phyloP scores from a whole-genome alignment of 306 rosid genomes.

The Rosa rugosa region DNA sequence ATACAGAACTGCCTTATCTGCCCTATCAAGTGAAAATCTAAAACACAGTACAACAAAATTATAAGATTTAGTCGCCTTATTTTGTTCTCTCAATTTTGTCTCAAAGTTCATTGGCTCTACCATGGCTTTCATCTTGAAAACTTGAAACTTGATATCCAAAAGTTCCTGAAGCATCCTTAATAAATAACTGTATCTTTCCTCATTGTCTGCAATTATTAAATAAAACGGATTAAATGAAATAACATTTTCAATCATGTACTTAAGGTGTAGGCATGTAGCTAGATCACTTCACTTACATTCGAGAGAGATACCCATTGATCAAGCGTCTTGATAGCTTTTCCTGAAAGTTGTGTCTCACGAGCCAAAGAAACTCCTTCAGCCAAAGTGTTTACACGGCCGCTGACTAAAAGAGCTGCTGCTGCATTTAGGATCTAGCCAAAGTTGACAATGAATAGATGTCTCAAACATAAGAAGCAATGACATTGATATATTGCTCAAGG shows the following conservation, averaged over 20 bases:
- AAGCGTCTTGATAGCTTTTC: slow-evolving; percentile 77
- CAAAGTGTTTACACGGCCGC: slow-evolving; percentile 58
- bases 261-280: background rate
- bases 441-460: slow-evolving; percentile 11
- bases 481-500: slow-evolving; percentile 10
- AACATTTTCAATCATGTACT: slow-evolving; percentile 3
- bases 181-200: slow-evolving; percentile 26
- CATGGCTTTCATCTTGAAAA: background rate
- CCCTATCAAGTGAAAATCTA: background rate
- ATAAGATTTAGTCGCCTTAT: background rate
- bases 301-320: slow-evolving; percentile 58
- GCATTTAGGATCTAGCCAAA: slow-evolving; percentile 72
- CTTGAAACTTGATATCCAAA: background rate
- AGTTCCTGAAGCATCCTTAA: slow-evolving; percentile 21
- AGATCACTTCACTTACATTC: slow-evolving; percentile 54
- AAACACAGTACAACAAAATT: background rate
- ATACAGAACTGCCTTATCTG: background rate
- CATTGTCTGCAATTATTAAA: slow-evolving; percentile 43
- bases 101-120: background rate
- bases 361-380: slow-evolving; percentile 74
- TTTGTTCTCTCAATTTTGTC: background rate
- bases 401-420: slow-evolving; percentile 78
- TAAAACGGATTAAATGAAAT: slow-evolving; percentile 5
- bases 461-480: background rate
- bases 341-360: slow-evolving; percentile 71